Evolutionary conservation across 2,329 filamentous ascomycete species (phyloP).

Genomic region (Cladosporium sp.): DNA sequence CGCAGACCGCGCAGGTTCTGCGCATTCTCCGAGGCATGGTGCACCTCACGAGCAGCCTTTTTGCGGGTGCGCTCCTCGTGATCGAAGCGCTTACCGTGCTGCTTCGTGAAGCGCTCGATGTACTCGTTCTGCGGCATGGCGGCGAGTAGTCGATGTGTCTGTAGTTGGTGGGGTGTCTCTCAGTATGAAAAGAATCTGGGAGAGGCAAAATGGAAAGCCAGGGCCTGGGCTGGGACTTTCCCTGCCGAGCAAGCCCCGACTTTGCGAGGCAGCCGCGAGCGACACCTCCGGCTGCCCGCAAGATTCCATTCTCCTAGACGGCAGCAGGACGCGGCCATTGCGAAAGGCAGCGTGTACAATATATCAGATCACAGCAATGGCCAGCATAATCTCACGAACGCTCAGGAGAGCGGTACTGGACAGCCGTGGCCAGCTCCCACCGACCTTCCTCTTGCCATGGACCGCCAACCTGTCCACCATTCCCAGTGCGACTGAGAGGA

Average conservation of each 20-base stretch:
- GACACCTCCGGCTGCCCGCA: constrained; percentile 5
- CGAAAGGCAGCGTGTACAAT: not conserved
- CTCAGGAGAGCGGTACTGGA: constrained; percentile 62
- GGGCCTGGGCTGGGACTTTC: not conserved
- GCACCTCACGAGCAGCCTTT: constrained; percentile 78
- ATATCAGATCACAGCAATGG: constrained; percentile 11
- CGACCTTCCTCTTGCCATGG: constrained; percentile 51
- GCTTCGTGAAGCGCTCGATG: constrained; percentile 69
- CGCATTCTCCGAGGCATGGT: constrained; percentile 82
- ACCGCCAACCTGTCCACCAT: constrained; percentile 43
- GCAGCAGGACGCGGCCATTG: not conserved
- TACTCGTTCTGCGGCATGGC: constrained; percentile 75
- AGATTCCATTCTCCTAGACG: constrained; percentile 4
- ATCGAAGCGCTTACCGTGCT: constrained; percentile 58
- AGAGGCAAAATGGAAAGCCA: constrained; percentile 2
- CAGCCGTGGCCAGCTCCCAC: constrained; percentile 50
- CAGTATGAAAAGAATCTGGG: constrained; percentile 5
- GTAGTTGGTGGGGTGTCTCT: not conserved
- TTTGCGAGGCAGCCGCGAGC: not conserved
- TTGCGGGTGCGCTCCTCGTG: constrained; percentile 88
- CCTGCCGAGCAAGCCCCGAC: not conserved
- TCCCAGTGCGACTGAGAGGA: constrained; percentile 26
- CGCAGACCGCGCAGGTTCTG: constrained; percentile 89
- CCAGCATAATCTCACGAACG: constrained; percentile 45
- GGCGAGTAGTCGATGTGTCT: constrained; percentile 2